Percentiles rank a stretch among this genome's conserved stretches.
These are phyloP conservation scores for Notholithocarpus densiflorus DNA, from an alignment of 306 rosid species.

Conservation along the genomic window DNA sequence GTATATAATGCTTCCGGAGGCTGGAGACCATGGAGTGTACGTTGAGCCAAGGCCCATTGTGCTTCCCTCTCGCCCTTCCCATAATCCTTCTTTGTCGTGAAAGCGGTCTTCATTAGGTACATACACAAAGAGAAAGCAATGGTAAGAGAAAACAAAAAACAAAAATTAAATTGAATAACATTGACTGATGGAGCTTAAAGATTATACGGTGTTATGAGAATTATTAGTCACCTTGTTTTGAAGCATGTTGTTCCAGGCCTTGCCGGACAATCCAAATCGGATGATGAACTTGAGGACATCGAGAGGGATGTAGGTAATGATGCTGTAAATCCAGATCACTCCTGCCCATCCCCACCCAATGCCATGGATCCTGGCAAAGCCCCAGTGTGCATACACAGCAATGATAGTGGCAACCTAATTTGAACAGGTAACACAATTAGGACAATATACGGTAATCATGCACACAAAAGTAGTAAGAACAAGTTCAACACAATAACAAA, in stretches of 20 bases:
- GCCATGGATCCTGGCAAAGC: conserved; percentile 70
- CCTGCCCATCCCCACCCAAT: conserved; percentile 95
- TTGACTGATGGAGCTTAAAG: not conserved
- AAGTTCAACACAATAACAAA: not conserved
- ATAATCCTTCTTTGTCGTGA: conserved; percentile 71
- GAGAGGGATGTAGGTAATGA: conserved; percentile 81
- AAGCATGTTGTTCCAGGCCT: conserved; percentile 68
- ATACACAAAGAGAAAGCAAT: conserved; percentile 1
- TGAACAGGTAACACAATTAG: conserved; percentile 4
- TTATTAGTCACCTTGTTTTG: conserved; percentile 46
- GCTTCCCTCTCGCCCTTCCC: conserved; percentile 85
- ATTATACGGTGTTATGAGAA: not conserved
- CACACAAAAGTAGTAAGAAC: not conserved
- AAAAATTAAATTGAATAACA: not conserved
- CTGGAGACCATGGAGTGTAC: conserved; percentile 67
- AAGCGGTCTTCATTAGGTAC: conserved; percentile 50
- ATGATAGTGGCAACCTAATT: conserved; percentile 70
- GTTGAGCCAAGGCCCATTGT: conserved; percentile 75
- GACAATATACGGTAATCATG: not conserved
- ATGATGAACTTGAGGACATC: conserved; percentile 68
- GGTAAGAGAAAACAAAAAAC: not conserved
- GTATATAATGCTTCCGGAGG: conserved; percentile 26
- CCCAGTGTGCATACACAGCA: conserved; percentile 77
- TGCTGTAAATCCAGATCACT: conserved; percentile 67
- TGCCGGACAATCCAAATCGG: conserved; percentile 54